A percentile compares a stretch with the other conserved stretches of the same genome.
These are phyloP conservation scores for Striga hermonthica DNA, from an alignment of 305 asterid genomes.

Conservation along the genomic window DNA sequence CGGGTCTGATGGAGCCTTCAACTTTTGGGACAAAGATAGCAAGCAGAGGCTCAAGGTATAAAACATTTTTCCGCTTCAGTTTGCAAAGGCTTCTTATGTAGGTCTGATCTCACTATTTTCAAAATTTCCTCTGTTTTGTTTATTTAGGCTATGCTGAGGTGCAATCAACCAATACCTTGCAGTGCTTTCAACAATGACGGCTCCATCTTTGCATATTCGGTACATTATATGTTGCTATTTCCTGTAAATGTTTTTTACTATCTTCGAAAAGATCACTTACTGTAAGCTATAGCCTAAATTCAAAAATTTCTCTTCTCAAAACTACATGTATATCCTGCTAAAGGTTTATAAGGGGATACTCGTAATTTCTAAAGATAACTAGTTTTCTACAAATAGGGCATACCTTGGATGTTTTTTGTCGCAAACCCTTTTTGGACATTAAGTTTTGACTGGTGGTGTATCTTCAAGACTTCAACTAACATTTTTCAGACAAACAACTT, in stretches of 20 bases:
- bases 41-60: constrained; percentile 88
- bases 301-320: not conserved
- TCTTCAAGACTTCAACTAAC: not conserved
- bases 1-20: constrained; percentile 88
- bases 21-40: constrained; percentile 93
- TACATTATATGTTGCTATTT: not conserved
- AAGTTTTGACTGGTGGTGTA: not conserved
- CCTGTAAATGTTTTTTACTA: not conserved
- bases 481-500: not conserved
- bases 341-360: not conserved
- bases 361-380: not conserved
- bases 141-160: constrained; percentile 65
- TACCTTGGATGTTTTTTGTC: not conserved
- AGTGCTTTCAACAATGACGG: constrained; percentile 80
- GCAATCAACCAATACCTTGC: constrained; percentile 83
- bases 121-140: constrained; percentile 1
- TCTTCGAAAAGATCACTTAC: not conserved
- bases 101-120: constrained; percentile 22
- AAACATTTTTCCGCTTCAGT: constrained; percentile 7
- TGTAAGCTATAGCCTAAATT: not conserved
- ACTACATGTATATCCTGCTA: not conserved
- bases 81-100: constrained; percentile 13
- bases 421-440: not conserved
- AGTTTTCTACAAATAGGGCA: not conserved
- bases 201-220: constrained; percentile 79